phyloP scores from a whole-genome alignment of 371 early-diverging fungal species.

The Mortierella sp. region DNA sequence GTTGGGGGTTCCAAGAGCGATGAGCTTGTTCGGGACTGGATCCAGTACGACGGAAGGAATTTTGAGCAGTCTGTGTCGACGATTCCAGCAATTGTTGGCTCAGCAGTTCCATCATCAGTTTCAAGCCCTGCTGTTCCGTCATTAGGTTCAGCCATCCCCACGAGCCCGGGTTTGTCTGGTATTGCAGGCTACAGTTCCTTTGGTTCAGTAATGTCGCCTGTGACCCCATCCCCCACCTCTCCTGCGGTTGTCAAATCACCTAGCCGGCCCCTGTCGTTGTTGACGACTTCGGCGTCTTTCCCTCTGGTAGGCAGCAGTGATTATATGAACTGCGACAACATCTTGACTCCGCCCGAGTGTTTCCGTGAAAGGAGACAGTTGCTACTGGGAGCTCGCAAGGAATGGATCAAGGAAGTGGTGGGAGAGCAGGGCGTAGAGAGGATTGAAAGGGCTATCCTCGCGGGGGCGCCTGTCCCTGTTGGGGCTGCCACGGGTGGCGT shows the following conservation, averaged over 20 bases:
- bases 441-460: conserved; percentile 31
- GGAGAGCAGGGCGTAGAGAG: conserved; percentile 34
- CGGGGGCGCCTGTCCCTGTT: conserved; percentile 13
- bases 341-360: conserved; percentile 53
- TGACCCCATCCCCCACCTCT: neutral
- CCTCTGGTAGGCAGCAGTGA: conserved; percentile 40
- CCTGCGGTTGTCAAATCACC: conserved; percentile 17
- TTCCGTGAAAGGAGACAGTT: conserved; percentile 43
- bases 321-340: conserved; percentile 45
- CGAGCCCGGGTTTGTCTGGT: neutral
- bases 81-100: neutral
- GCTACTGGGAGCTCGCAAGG: conserved; percentile 31
- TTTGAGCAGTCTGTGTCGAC: conserved; percentile 17
- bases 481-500: neutral
- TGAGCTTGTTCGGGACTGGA: conserved; percentile 48
- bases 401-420: conserved; percentile 28
- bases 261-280: conserved; percentile 43
- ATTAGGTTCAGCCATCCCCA: neutral
- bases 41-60: conserved; percentile 52
- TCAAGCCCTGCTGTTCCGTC: neutral
- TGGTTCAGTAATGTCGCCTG: neutral
- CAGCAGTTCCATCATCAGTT: neutral
- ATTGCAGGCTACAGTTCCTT: neutral
- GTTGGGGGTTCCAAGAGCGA: conserved; percentile 41
- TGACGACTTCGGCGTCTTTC: conserved; percentile 36